Conservation (phyloP, 371 early-diverging fungal species). For the Chytridium lagenaria region DNA sequence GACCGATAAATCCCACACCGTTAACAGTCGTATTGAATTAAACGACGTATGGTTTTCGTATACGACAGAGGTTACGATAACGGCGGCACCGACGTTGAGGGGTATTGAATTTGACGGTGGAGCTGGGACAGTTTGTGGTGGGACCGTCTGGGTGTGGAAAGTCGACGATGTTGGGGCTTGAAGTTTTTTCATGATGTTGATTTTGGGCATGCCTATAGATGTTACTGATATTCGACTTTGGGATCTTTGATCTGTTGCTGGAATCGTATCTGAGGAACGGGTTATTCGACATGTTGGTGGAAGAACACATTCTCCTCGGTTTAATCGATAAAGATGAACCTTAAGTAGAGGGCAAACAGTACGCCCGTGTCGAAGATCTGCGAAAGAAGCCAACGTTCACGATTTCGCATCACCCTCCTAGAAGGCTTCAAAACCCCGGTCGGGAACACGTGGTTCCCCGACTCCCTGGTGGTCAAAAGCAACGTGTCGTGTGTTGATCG, state of each 20-base stretch:
- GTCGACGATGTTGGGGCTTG: constrained; percentile 79
- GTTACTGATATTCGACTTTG: constrained; percentile 64
- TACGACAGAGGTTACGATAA: not conserved
- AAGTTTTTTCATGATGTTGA: constrained; percentile 85
- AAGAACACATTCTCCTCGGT: constrained; percentile 74
- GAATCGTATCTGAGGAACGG: constrained; percentile 86
- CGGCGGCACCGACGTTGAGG: constrained; percentile 70
- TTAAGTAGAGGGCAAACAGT: constrained; percentile 57
- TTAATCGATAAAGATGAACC: constrained; percentile 6
- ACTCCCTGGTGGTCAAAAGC: constrained; percentile 54
- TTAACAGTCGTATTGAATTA: constrained; percentile 44
- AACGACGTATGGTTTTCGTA: constrained; percentile 38
- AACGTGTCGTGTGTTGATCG: constrained; percentile 51
- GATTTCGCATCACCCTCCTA: constrained; percentile 67
- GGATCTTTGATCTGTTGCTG: constrained; percentile 73
- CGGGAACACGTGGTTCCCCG: constrained; percentile 50
- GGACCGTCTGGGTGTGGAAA: constrained; percentile 75
- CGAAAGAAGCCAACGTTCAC: constrained; percentile 72
- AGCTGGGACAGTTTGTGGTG: constrained; percentile 80
- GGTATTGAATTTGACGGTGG: constrained; percentile 76
- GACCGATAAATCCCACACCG: too few relatives aligned
- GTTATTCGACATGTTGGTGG: constrained; percentile 79
- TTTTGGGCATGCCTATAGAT: constrained; percentile 58
- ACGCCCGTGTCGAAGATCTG: constrained; percentile 40
- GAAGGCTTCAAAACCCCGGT: constrained; percentile 74